phyloP scores from a whole-genome alignment of 768 basidiomycete genomes.

The Leccinum incarnatum region DNA sequence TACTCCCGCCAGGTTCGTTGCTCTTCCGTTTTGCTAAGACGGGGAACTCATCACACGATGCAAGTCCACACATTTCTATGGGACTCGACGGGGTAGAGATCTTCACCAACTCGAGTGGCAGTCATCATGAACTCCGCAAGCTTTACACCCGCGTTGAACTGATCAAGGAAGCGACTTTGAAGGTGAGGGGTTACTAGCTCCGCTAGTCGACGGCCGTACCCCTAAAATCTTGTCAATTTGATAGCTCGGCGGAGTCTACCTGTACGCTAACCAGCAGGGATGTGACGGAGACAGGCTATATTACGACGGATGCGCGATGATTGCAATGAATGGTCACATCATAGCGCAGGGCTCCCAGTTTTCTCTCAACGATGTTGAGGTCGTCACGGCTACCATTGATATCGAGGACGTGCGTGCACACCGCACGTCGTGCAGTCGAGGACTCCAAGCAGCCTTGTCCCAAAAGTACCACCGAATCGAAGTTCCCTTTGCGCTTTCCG shows the following conservation, averaged over 20 bases:
- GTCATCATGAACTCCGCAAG: conserved; percentile 98
- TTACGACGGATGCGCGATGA: conserved; percentile 97
- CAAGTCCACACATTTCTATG: conserved; percentile 95
- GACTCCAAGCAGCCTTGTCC: conserved; percentile 81
- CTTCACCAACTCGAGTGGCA: conserved; percentile 97
- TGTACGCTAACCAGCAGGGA: conserved; percentile 98
- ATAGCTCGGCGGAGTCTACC: conserved; percentile 93
- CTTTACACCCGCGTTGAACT: conserved; percentile 87
- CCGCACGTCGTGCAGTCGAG: conserved; percentile 77
- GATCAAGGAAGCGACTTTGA: conserved; percentile 94
- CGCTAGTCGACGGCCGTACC: not conserved
- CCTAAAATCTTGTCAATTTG: not conserved
- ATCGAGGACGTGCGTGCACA: conserved; percentile 96
- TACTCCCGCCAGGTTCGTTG: conserved; percentile 81
- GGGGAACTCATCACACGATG: not conserved
- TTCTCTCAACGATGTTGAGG: conserved; percentile 93
- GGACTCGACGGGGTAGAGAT: conserved; percentile 98
- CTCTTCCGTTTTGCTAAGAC: not conserved
- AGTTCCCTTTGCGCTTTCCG: conserved; percentile 74
- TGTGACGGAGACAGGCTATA: conserved; percentile 98
- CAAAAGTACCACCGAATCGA: conserved; percentile 81
- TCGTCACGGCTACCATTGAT: conserved; percentile 92
- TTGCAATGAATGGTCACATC: conserved; percentile 89
- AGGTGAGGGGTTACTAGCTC: conserved; percentile 45
- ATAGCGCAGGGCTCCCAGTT: conserved; percentile 97